Evolutionary conservation across 1,284 basidiomycete species (phyloP).

Genomic region (Moesziomyces sp.): DNA sequence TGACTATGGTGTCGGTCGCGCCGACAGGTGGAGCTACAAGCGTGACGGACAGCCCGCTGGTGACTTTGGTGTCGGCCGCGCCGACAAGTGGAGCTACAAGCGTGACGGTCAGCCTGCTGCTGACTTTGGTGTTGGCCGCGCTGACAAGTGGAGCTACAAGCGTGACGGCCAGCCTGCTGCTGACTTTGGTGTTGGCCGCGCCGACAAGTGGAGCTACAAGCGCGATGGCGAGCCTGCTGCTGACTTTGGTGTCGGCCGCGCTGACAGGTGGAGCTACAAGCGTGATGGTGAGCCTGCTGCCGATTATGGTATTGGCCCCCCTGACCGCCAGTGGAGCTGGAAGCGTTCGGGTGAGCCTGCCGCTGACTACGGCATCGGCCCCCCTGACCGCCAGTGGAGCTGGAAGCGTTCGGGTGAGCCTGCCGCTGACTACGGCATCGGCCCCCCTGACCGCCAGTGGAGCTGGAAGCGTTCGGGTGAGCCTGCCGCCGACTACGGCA

Average conservation of each 20-base stretch:
- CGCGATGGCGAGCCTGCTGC: slow-evolving; percentile 9
- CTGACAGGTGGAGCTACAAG: background rate
- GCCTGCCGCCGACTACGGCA: slow-evolving; percentile 16
- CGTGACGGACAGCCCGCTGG: background rate
- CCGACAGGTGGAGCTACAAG: slow-evolving; percentile 5
- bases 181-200: slow-evolving; percentile 7
- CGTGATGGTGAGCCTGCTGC: slow-evolving; percentile 6
- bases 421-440: slow-evolving; percentile 18
- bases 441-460: slow-evolving; percentile 14
- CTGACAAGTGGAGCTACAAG: slow-evolving; percentile 6
- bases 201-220: slow-evolving; percentile 12
- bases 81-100: slow-evolving; percentile 11
- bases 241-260: background rate
- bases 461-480: background rate
- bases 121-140: slow-evolving; percentile 13
- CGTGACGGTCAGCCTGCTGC: slow-evolving; percentile 11
- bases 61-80: slow-evolving; percentile 7
- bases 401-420: slow-evolving; percentile 30
- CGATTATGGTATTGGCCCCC: no score
- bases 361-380: slow-evolving; percentile 21
- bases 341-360: slow-evolving; percentile 11
- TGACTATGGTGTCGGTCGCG: slow-evolving; percentile 13
- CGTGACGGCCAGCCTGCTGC: slow-evolving; percentile 9
- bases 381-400: slow-evolving; percentile 7
- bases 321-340: background rate